A percentile compares a stretch with the other conserved stretches of the same genome.
phyloP scores from a whole-genome alignment of 2,329 filamentous ascomycete genomes.

The Dryadomyces quercus-mongolicae region DNA sequence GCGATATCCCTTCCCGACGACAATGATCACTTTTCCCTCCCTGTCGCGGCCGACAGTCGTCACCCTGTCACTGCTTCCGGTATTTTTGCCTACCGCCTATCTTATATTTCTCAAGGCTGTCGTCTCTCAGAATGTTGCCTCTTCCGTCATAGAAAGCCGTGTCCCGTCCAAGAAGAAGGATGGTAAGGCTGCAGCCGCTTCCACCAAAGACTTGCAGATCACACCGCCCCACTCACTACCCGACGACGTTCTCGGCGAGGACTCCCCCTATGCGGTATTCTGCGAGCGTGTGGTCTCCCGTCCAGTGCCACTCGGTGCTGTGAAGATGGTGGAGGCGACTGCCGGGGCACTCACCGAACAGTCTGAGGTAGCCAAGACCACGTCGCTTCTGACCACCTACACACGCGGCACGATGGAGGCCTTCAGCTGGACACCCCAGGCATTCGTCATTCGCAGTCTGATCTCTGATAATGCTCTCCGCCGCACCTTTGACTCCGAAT shows the following conservation, averaged over 20 bases:
- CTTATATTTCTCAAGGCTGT: conserved; percentile 4
- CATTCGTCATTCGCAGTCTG: conserved; percentile 16
- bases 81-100: conserved; percentile 5
- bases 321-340: neutral
- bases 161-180: neutral
- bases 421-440: conserved; percentile 22
- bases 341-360: no score
- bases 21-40: neutral
- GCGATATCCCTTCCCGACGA: no score
- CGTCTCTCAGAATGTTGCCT: conserved; percentile 2
- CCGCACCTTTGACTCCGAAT: conserved; percentile 15
- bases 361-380: neutral
- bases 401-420: conserved; percentile 18
- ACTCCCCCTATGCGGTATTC: conserved; percentile 4
- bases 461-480: conserved; percentile 11
- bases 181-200: neutral
- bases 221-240: conserved; percentile 7
- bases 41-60: neutral
- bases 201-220: neutral
- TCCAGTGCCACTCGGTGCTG: neutral
- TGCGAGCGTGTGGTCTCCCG: conserved; percentile 10
- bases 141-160: neutral
- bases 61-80: conserved; percentile 4
- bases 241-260: neutral
- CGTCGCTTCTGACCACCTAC: conserved; percentile 16